These are phyloP conservation scores for Scytalidium lignicola DNA, from an alignment of 2,329 filamentous ascomycete genomes.

Conservation along the genomic window DNA sequence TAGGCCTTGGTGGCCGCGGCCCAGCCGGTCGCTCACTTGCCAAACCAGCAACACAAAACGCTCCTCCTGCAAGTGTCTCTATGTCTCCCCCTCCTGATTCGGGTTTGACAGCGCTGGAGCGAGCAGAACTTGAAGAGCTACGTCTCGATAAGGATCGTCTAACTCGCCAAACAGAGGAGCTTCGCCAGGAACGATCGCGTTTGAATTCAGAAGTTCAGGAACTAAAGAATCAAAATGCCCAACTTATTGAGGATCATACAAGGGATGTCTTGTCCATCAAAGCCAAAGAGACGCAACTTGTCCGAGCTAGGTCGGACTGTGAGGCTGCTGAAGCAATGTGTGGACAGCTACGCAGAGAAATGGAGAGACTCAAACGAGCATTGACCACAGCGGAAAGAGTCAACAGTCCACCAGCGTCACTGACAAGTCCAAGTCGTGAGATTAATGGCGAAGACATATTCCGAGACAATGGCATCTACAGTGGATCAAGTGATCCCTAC, in stretches of 20 bases:
- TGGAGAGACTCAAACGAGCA: constrained; percentile 90
- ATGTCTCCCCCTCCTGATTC: constrained; percentile 55
- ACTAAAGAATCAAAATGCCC: constrained; percentile 93
- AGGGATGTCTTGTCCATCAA: constrained; percentile 94
- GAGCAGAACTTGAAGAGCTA: constrained; percentile 87
- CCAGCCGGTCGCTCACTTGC: constrained; percentile 84
- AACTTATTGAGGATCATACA: constrained; percentile 95
- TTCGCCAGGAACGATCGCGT: constrained; percentile 75
- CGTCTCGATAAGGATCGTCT: constrained; percentile 78
- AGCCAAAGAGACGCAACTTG: constrained; percentile 95
- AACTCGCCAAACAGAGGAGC: constrained; percentile 69
- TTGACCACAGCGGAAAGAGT: constrained; percentile 57
- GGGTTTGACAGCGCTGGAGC: constrained; percentile 72
- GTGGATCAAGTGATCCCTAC: constrained; percentile 16
- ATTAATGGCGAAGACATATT: constrained; percentile 58
- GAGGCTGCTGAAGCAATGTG: constrained; percentile 85
- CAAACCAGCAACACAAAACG: constrained; percentile 49
- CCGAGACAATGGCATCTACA: constrained; percentile 39
- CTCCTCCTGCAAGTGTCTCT: constrained; percentile 44
- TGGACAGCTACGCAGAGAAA: constrained; percentile 77
- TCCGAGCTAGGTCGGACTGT: constrained; percentile 83
- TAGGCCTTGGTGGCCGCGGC: constrained; percentile 49
- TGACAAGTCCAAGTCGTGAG: constrained; percentile 34
- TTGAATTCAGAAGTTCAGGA: constrained; percentile 86
- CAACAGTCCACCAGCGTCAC: constrained; percentile 27